These are phyloP conservation scores for Penicillium sp. DNA, from an alignment of 2,329 filamentous ascomycete genomes.

Conservation along the genomic window DNA sequence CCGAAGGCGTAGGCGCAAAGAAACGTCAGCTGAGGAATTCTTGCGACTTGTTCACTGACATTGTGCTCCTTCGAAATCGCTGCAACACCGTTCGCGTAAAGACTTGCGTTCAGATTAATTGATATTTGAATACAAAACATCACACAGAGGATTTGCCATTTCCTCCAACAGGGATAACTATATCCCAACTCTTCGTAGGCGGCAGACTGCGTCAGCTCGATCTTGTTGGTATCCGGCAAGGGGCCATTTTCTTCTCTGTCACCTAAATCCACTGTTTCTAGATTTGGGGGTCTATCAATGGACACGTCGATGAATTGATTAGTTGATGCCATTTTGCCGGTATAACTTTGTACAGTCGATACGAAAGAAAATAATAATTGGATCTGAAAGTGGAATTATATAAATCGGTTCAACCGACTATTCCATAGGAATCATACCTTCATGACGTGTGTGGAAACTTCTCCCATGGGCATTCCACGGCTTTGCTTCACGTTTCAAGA, in stretches of 20 bases:
- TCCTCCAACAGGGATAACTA: conserved; percentile 59
- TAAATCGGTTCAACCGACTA: too few relatives aligned
- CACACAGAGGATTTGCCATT: conserved; percentile 68
- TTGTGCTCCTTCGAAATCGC: conserved; percentile 65
- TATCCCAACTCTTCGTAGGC: conserved; percentile 67
- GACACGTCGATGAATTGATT: too few relatives aligned
- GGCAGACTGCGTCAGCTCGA: conserved; percentile 52
- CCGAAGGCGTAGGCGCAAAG: conserved; percentile 77
- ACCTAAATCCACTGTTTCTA: neutral
- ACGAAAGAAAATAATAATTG: neutral
- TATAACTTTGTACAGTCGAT: neutral
- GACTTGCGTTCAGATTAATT: conserved; percentile 75
- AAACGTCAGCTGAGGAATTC: conserved; percentile 73
- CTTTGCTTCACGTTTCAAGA: neutral
- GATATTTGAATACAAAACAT: conserved; percentile 71
- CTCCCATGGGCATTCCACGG: neutral
- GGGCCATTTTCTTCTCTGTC: neutral
- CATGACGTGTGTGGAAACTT: neutral
- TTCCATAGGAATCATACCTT: neutral
- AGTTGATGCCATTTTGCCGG: too few relatives aligned
- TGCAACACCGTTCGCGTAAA: conserved; percentile 66
- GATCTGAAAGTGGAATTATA: neutral
- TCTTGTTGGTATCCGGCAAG: neutral
- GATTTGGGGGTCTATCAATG: neutral
- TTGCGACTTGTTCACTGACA: conserved; percentile 65